Conservation (phyloP, 2,329 filamentous ascomycete genomes). For the Neophaeococcomyces mojaviensis region DNA sequence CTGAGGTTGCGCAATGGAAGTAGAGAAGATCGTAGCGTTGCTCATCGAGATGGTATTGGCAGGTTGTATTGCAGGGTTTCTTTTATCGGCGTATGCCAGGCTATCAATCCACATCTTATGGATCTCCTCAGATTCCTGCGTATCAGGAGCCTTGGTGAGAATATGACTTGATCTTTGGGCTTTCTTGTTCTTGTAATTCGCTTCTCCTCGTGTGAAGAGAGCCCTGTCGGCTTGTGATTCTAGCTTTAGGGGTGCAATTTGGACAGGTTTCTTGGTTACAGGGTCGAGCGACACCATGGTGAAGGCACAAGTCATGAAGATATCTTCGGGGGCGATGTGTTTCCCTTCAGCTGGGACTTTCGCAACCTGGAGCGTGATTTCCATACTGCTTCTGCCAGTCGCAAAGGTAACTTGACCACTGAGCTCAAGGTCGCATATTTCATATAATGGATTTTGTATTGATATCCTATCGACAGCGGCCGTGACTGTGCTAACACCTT, state of each 20-base stretch:
- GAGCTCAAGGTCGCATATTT: conserved; percentile 71
- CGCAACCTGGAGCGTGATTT: conserved; percentile 66
- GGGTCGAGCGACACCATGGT: conserved; percentile 72
- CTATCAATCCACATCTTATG: conserved; percentile 67
- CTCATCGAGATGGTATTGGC: conserved; percentile 56
- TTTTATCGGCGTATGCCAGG: conserved; percentile 54
- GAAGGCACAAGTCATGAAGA: conserved; percentile 64
- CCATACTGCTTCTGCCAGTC: conserved; percentile 64
- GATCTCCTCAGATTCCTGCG: conserved; percentile 63
- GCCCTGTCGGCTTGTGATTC: conserved; percentile 59
- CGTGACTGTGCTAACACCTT: conserved; percentile 56
- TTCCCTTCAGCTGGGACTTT: conserved; percentile 55
- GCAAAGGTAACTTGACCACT: conserved; percentile 64
- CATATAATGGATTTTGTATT: conserved; percentile 63
- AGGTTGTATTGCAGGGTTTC: conserved; percentile 47
- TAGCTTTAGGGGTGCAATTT: conserved; percentile 53
- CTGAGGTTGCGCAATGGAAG: conserved; percentile 69
- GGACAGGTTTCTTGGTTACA: conserved; percentile 56
- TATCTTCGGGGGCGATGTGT: conserved; percentile 48
- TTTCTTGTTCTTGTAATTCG: conserved; percentile 61
- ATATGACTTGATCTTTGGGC: conserved; percentile 53
- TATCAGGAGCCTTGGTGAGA: conserved; percentile 60
- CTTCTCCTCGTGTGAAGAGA: conserved; percentile 56
- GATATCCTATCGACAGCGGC: conserved; percentile 58
- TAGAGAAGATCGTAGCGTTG: conserved; percentile 55